Conservation (phyloP, 1,139 yeast species). For the Pichia sp. region DNA sequence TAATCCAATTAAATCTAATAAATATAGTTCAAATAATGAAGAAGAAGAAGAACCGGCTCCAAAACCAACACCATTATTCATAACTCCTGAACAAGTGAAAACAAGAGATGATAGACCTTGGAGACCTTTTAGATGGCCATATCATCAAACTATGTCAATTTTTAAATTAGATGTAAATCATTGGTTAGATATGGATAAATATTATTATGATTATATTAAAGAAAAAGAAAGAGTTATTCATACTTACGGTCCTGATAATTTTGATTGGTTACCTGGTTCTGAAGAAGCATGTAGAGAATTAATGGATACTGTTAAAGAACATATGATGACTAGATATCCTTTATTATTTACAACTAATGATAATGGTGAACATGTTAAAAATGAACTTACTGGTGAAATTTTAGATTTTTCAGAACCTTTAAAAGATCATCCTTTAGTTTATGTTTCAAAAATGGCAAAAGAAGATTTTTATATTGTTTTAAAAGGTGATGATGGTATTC, state of each 20-base stretch:
- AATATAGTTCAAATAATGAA: conserved; percentile 24
- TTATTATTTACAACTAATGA: conserved; percentile 49
- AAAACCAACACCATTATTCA: conserved; percentile 51
- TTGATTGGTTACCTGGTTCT: conserved; percentile 66
- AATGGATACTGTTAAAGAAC: conserved; percentile 55
- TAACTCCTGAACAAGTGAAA: conserved; percentile 61
- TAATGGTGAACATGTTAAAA: conserved; percentile 45
- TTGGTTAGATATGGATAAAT: conserved; percentile 77
- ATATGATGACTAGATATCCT: conserved; percentile 58
- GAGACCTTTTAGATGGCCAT: conserved; percentile 78
- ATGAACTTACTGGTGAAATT: conserved; percentile 55
- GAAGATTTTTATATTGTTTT: conserved; percentile 64
- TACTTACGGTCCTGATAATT: conserved; percentile 53
- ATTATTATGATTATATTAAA: conserved; percentile 57
- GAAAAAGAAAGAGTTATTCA: conserved; percentile 55
- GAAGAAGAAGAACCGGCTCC: conserved; percentile 35
- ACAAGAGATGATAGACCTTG: conserved; percentile 70
- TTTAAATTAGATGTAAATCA: conserved; percentile 63
- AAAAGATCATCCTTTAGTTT: conserved; percentile 56
- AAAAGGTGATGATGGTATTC: conserved; percentile 51
- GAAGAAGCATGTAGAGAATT: conserved; percentile 57
- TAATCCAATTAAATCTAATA: neutral
- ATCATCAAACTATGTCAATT: conserved; percentile 74
- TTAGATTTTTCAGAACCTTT: conserved; percentile 56
- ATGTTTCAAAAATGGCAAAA: conserved; percentile 63